phyloP scores from a whole-genome alignment of 1,284 basidiomycete genomes.

The Exobasidium rhododendri region DNA sequence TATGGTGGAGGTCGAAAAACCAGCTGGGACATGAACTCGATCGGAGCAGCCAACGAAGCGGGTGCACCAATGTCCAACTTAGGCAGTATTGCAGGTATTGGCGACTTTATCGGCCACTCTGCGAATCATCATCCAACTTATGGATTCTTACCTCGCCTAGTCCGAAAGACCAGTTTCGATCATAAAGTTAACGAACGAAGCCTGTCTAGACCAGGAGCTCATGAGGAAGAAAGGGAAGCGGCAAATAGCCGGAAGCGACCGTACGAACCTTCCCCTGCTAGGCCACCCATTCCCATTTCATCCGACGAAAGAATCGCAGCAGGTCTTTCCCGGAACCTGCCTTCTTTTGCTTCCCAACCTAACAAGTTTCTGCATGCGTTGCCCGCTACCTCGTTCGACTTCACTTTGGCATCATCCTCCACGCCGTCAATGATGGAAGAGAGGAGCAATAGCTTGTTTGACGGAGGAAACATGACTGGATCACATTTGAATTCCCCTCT shows the following conservation, averaged over 20 bases:
- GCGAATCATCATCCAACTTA: slow-evolving; percentile 54
- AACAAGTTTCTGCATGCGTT: slow-evolving; percentile 28
- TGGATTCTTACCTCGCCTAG: slow-evolving; percentile 50
- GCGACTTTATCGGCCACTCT: slow-evolving; percentile 46
- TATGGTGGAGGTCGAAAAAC: slow-evolving; percentile 14
- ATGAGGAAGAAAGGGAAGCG: neutral
- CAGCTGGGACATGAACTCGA: slow-evolving; percentile 43
- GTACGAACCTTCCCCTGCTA: slow-evolving; percentile 43
- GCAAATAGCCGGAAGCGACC: slow-evolving; percentile 44
- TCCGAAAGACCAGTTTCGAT: slow-evolving; percentile 54
- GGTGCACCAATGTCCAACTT: slow-evolving; percentile 43
- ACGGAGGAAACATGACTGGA: neutral
- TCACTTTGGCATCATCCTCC: slow-evolving; percentile 32
- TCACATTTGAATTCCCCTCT: slow-evolving; percentile 6
- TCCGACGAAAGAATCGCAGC: slow-evolving; percentile 50
- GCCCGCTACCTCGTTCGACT: slow-evolving; percentile 41
- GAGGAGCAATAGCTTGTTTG: neutral
- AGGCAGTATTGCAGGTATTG: slow-evolving; percentile 51
- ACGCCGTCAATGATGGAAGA: neutral
- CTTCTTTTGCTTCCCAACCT: slow-evolving; percentile 30
- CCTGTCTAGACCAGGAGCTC: slow-evolving; percentile 38
- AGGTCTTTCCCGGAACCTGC: slow-evolving; percentile 47
- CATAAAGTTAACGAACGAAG: slow-evolving; percentile 52
- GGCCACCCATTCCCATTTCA: slow-evolving; percentile 39
- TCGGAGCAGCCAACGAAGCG: slow-evolving; percentile 38